phyloP scores from a whole-genome alignment of 2,329 filamentous ascomycete species.

The Colletotrichum filicis region DNA sequence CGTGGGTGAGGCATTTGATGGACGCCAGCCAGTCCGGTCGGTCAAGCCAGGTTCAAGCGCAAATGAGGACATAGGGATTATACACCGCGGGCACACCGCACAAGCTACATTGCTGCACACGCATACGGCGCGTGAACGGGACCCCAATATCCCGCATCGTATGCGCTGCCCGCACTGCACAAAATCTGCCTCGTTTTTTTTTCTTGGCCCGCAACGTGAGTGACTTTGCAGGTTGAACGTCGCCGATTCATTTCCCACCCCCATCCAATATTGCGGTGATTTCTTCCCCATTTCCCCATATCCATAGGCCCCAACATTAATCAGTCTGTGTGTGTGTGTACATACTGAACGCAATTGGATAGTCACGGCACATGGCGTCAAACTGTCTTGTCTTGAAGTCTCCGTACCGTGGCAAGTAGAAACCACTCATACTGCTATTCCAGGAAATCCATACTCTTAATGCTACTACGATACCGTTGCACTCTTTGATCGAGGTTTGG shows the following conservation, averaged over 20 bases:
- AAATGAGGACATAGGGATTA: neutral
- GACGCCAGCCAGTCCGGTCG: neutral
- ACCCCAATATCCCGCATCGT: constrained; percentile 14
- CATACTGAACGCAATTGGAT: neutral
- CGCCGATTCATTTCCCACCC: constrained; percentile 25
- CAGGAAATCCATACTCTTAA: constrained; percentile 1
- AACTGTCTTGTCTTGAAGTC: neutral
- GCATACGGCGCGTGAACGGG: neutral
- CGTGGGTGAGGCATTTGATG: neutral
- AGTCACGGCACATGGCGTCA: neutral
- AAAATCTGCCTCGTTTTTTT: constrained; percentile 16
- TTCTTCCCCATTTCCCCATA: constrained; percentile 14
- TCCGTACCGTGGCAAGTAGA: neutral
- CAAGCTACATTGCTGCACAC: neutral
- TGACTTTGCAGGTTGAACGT: neutral
- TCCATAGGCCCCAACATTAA: constrained; percentile 1
- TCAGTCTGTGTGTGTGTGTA: neutral
- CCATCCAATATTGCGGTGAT: constrained; percentile 25
- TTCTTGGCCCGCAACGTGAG: constrained; percentile 12
- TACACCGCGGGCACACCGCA: neutral
- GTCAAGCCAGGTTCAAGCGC: neutral
- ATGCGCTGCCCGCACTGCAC: constrained; percentile 3
- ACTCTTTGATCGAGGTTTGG: constrained; percentile 7
- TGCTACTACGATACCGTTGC: constrained; percentile 7
- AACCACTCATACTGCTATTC: constrained; percentile 14